A percentile compares a stretch with the other conserved stretches of the same genome.
phyloP scores from a whole-genome alignment of 2,329 filamentous ascomycete genomes.

The Zymoseptoria crescenta region DNA sequence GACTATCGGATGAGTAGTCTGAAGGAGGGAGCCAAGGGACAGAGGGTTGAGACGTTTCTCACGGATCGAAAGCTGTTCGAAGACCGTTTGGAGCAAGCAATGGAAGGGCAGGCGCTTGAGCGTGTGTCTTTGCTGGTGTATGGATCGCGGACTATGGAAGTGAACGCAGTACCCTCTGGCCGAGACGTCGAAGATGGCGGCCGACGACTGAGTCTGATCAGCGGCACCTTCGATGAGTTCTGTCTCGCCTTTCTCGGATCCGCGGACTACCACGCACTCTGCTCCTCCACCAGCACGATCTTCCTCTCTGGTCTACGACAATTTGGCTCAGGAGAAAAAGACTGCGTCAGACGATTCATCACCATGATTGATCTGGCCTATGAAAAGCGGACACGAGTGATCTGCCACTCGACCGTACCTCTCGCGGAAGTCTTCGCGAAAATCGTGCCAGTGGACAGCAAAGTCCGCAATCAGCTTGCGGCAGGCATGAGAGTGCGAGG shows the following conservation, averaged over 20 bases:
- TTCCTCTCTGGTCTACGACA: conserved; percentile 16
- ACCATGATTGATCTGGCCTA: conserved; percentile 70
- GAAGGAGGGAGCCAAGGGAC: conserved; percentile 34
- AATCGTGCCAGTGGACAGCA: conserved; percentile 16
- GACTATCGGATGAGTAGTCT: conserved; percentile 50
- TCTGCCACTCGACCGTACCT: conserved; percentile 30
- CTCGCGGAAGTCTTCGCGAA: conserved; percentile 21
- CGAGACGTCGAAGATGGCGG: neutral
- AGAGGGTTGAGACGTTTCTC: conserved; percentile 21
- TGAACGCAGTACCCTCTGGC: conserved; percentile 4
- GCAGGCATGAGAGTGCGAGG: conserved; percentile 18
- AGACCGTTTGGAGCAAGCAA: conserved; percentile 2
- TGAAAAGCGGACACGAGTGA: conserved; percentile 63
- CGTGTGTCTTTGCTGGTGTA: conserved; percentile 15
- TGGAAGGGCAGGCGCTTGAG: conserved; percentile 1
- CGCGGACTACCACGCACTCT: conserved; percentile 69
- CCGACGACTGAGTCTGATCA: conserved; percentile 2
- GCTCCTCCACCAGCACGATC: conserved; percentile 10
- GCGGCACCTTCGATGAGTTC: conserved; percentile 58
- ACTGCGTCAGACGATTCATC: conserved; percentile 63
- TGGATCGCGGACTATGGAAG: conserved; percentile 14
- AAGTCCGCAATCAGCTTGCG: conserved; percentile 6
- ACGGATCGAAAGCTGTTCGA: conserved; percentile 7
- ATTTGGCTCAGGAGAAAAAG: conserved; percentile 44
- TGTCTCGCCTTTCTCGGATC: conserved; percentile 59